Conservation (phyloP, 371 early-diverging fungal species). For the Mitosporidium daphniae region DNA sequence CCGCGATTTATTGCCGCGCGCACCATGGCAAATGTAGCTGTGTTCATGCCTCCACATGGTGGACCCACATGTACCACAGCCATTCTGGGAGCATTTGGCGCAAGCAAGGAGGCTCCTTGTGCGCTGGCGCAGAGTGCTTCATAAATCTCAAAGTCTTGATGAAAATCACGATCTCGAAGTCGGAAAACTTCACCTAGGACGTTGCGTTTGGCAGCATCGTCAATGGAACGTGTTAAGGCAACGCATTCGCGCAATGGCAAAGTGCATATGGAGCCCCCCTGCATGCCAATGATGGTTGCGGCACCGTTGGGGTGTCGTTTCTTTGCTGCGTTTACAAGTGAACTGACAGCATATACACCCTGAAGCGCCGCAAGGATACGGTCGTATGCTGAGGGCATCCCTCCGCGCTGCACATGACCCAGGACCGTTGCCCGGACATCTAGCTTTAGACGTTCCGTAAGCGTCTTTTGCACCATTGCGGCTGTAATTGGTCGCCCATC, state of each 20-base stretch:
- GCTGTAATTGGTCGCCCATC: slow-evolving; percentile 50
- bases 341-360: slow-evolving; percentile 76
- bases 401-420: slow-evolving; percentile 95
- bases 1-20: slow-evolving; percentile 47
- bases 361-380: slow-evolving; percentile 63
- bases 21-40: slow-evolving; percentile 54
- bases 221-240: slow-evolving; percentile 41
- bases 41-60: slow-evolving; percentile 90
- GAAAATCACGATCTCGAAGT: slow-evolving; percentile 53
- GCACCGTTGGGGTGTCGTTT: slow-evolving; percentile 40
- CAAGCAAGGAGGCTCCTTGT: slow-evolving; percentile 5
- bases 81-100: slow-evolving; percentile 14
- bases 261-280: slow-evolving; percentile 37
- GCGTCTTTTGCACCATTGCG: slow-evolving; percentile 33
- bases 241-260: slow-evolving; percentile 64
- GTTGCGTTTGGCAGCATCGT: slow-evolving; percentile 30
- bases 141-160: slow-evolving; percentile 16
- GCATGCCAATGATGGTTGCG: slow-evolving; percentile 59
- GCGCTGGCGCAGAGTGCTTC: slow-evolving; percentile 6
- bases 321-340: slow-evolving; percentile 40
- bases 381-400: slow-evolving; percentile 65
- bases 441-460: slow-evolving; percentile 30
- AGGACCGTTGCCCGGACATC: slow-evolving; percentile 73
- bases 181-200: slow-evolving; percentile 58
- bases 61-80: slow-evolving; percentile 73